Evolutionary conservation across 192 early-diverging fungal genomes (phyloP), one percentile per base, ranked within the genome.

Genomic region (Linnemannia hyalina): DNA sequence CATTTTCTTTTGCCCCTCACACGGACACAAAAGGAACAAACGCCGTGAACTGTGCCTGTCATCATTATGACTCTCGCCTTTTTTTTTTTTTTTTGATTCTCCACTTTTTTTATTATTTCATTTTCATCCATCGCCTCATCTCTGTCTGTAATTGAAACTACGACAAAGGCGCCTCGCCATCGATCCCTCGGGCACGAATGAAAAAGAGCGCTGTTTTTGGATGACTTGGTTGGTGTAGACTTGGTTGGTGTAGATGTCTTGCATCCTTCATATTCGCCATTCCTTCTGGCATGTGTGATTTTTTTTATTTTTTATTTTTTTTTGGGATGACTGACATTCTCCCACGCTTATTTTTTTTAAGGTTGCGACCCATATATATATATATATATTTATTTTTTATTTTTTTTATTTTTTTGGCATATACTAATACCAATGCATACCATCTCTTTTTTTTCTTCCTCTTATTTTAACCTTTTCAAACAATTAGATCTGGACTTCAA

Each of bases 401-500:
- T 32, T 63, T 80, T 74, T 80, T 54, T 74, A 8, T 40, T 40
- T 40, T 72, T 32, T 63, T 80, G 68, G 69, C 65, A 69, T 11
- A 65, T 29, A 32, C 60, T 65, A 65, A 26, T 6, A 55, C 10
- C 57, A 23, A 60, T 29, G n/a, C 57, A 60, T 65, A 65, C 60
- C 60, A 35, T 47, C 46, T 60, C 40, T 55, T 57, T 60, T 65
- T 73, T 73, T 60, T 11, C 46, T 65, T 73, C 44, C 9, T 42
- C 44, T 44, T 18, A 13, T 63, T 40, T 26, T 54, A 60, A 6
- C 6, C 0, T 5, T 42, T 9, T 26, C 55, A 26, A 60, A 26
- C 6, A 70, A 22, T 23, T 72, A 90, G 89, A 83, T 99, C 16
- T 99, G 99, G 99, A 99, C 98, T 16, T 98, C 97, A 32, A 99